These are phyloP conservation scores for Spatholobus suberectus DNA, from an alignment of 306 rosid species.

Conservation along the genomic window DNA sequence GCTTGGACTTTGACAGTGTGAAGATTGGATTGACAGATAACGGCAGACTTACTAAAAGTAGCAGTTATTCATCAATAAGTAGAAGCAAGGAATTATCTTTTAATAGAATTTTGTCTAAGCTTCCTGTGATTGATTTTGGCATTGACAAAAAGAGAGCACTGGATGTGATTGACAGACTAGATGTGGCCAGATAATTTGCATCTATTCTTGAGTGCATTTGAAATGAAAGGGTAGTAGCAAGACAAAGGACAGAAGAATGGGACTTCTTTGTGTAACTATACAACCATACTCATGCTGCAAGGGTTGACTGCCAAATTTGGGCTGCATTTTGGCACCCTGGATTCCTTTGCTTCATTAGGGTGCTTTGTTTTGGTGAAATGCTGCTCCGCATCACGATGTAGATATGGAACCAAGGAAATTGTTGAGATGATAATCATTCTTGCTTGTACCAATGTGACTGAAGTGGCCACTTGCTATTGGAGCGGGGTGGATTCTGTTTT, in stretches of 20 bases:
- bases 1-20: constrained; percentile 62
- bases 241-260: constrained; percentile 8
- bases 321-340: constrained; percentile 29
- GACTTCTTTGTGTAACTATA: constrained; percentile 47
- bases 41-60: constrained; percentile 60
- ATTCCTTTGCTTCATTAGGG: constrained; percentile 31
- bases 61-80: constrained; percentile 59
- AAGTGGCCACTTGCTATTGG: constrained; percentile 25
- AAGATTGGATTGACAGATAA: constrained; percentile 42
- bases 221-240: constrained; percentile 12
- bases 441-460: constrained; percentile 31
- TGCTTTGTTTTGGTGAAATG: constrained; percentile 41
- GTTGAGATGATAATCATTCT: constrained; percentile 27
- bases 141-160: constrained; percentile 67
- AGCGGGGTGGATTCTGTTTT: constrained; percentile 30
- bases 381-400: constrained; percentile 34
- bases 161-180: constrained; percentile 74
- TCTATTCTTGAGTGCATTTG: background rate
- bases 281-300: constrained; percentile 38
- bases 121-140: constrained; percentile 60
- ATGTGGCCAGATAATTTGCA: constrained; percentile 49
- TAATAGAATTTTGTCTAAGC: constrained; percentile 57
- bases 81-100: constrained; percentile 55
- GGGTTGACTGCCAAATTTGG: constrained; percentile 30
- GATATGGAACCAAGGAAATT: constrained; percentile 37